A percentile compares a stretch with the other conserved stretches of the same genome.
Evolutionary conservation across 2,329 filamentous ascomycete species (phyloP).

Genomic region (Fusarium fracticaudum): DNA sequence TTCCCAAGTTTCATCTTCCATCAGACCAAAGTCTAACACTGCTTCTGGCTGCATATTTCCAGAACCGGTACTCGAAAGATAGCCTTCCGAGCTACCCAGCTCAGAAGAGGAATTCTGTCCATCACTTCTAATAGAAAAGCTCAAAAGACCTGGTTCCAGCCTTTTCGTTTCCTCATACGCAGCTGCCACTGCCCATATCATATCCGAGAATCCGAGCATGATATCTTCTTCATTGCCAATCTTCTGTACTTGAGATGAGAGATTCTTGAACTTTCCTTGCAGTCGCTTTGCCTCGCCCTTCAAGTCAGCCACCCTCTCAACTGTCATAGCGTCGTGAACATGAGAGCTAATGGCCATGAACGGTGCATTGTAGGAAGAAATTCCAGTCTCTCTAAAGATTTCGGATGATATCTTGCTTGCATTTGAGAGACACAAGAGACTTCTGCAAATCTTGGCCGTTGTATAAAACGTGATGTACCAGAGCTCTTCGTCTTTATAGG

Average conservation of each 20-base stretch:
- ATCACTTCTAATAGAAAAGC: not conserved
- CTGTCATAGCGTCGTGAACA: not conserved
- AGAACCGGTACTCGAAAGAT: constrained; percentile 8
- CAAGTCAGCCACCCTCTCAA: not conserved
- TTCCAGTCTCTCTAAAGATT: not conserved
- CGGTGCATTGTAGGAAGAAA: not conserved
- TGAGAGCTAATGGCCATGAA: not conserved
- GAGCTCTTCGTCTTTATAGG: not conserved
- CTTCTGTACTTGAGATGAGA: not conserved
- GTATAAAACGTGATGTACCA: constrained; percentile 20
- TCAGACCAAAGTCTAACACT: not conserved
- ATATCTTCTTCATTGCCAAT: not conserved
- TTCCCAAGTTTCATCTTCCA: constrained; percentile 8
- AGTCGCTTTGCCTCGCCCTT: not conserved
- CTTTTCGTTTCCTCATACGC: not conserved
- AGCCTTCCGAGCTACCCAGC: not conserved
- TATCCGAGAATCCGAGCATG: not conserved
- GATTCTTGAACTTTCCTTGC: not conserved
- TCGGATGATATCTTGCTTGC: constrained; percentile 1
- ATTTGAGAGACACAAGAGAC: constrained; percentile 8
- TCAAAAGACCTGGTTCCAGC: not conserved
- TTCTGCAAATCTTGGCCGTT: constrained; percentile 11
- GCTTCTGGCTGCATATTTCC: not conserved
- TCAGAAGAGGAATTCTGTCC: not conserved
- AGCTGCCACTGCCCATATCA: constrained; percentile 10